phyloP scores from a whole-genome alignment of 257 asterid species.

The Schizonepeta tenuifolia region DNA sequence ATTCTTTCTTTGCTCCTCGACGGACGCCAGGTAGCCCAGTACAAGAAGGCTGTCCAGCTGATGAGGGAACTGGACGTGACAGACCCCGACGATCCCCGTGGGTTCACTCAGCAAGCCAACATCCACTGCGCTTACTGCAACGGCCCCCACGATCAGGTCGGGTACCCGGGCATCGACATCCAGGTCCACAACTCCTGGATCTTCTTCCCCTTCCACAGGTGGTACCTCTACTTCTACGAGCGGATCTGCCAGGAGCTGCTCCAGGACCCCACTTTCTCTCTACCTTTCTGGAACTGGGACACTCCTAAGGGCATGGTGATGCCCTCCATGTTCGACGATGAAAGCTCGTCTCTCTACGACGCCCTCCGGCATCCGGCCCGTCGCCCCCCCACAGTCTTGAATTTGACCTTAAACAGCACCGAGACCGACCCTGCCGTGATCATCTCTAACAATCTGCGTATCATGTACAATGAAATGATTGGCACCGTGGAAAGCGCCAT shows the following conservation, averaged over 20 bases:
- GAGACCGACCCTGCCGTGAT: background rate
- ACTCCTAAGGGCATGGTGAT: slow-evolving; percentile 39
- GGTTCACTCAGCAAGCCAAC: slow-evolving; percentile 6
- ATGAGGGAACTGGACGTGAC: background rate
- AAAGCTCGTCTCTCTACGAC: slow-evolving; percentile 4
- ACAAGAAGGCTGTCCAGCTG: background rate
- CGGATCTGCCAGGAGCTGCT: slow-evolving; percentile 43
- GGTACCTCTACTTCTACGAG: slow-evolving; percentile 53
- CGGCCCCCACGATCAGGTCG: background rate
- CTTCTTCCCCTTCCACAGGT: slow-evolving; percentile 56
- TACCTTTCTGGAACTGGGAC: slow-evolving; percentile 62
- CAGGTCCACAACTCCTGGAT: slow-evolving; percentile 46
- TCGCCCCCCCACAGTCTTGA: slow-evolving; percentile 7
- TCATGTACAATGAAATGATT: slow-evolving; percentile 47
- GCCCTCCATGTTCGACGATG: slow-evolving; percentile 18
- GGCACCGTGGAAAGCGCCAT: slow-evolving; percentile 23
- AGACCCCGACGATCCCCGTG: background rate
- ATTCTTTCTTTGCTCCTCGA: too few relatives aligned
- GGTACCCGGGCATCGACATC: background rate
- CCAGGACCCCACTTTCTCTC: slow-evolving; percentile 47
- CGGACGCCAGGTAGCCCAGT: background rate
- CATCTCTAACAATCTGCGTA: slow-evolving; percentile 29
- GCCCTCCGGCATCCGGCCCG: slow-evolving; percentile 29
- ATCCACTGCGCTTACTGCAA: slow-evolving; percentile 15
- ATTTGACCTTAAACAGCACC: slow-evolving; percentile 18